Percentiles rank a stretch among this genome's conserved stretches.
phyloP scores from a whole-genome alignment of 2,329 filamentous ascomycete species.

The Fusarium decemcellulare region DNA sequence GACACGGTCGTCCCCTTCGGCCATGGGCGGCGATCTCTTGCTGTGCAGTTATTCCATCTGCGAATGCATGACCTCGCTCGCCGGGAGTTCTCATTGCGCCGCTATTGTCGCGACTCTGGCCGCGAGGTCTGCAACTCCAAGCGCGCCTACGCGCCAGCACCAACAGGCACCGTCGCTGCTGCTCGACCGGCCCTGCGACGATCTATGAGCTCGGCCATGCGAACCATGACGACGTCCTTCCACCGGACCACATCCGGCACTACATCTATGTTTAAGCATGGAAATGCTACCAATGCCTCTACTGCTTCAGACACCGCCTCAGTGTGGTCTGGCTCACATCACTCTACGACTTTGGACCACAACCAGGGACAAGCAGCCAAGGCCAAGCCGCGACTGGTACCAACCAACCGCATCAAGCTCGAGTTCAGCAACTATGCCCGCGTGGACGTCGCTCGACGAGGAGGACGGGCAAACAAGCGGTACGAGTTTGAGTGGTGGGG shows the following conservation, averaged over 20 bases:
- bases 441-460: constrained; percentile 82
- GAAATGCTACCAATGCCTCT: constrained; percentile 27
- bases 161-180: constrained; percentile 43
- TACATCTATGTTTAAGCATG: constrained; percentile 41
- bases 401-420: constrained; percentile 86
- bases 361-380: constrained; percentile 44
- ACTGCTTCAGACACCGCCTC: constrained; percentile 41
- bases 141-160: constrained; percentile 68
- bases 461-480: constrained; percentile 75
- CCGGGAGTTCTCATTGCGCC: constrained; percentile 89
- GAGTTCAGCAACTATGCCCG: constrained; percentile 99
- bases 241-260: constrained; percentile 46
- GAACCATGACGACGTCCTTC: constrained; percentile 57
- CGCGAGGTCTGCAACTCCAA: constrained; percentile 92
- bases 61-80: constrained; percentile 92
- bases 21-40: constrained; percentile 74
- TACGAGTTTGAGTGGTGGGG: constrained; percentile 98
- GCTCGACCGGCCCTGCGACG: constrained; percentile 63
- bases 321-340: constrained; percentile 44
- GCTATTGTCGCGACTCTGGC: constrained; percentile 93
- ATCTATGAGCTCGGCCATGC: constrained; percentile 61
- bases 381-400: constrained; percentile 57
- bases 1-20: constrained; percentile 79
- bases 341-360: constrained; percentile 33
- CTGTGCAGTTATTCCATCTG: constrained; percentile 87